Conservation (phyloP, 2,329 filamentous ascomycete genomes). For the Aspergillus costaricaensis region DNA sequence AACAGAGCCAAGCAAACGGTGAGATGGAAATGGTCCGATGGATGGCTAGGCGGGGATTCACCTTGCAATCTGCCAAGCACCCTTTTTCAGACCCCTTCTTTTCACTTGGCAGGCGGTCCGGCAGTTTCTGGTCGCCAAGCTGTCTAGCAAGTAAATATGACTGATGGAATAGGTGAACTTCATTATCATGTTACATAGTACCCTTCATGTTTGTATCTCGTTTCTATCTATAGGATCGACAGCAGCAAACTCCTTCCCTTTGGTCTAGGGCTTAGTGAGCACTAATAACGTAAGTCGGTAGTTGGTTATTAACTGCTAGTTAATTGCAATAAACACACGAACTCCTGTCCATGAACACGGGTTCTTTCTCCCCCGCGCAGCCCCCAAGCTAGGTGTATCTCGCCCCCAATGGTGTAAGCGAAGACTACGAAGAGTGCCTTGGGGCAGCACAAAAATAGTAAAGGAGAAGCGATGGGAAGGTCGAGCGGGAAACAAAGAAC, state of each 20-base stretch:
- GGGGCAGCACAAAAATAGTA: background rate
- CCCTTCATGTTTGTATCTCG: too few relatives aligned
- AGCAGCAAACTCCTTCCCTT: background rate
- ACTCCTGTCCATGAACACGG: background rate
- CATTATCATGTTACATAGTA: too few relatives aligned
- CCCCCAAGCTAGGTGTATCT: slow-evolving; percentile 1
- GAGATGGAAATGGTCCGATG: slow-evolving; percentile 2
- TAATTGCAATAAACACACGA: background rate
- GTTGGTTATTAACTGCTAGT: too few relatives aligned
- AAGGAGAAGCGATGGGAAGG: background rate
- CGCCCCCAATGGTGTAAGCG: background rate
- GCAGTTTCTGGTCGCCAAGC: too few relatives aligned
- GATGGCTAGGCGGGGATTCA: background rate
- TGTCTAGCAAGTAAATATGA: too few relatives aligned
- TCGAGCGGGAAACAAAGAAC: background rate
- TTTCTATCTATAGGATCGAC: background rate
- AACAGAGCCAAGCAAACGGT: slow-evolving; percentile 7
- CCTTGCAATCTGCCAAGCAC: slow-evolving; percentile 1
- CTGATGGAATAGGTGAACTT: too few relatives aligned
- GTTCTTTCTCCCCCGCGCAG: background rate
- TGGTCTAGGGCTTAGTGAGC: slow-evolving; percentile 3
- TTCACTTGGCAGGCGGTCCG: slow-evolving; percentile 1
- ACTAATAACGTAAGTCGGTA: background rate
- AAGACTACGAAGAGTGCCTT: background rate
- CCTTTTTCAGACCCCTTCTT: background rate